A percentile compares a stretch with the other conserved stretches of the same genome.
Conservation (phyloP, 2,329 filamentous ascomycete genomes). For the Albophoma yamanashiensis region DNA sequence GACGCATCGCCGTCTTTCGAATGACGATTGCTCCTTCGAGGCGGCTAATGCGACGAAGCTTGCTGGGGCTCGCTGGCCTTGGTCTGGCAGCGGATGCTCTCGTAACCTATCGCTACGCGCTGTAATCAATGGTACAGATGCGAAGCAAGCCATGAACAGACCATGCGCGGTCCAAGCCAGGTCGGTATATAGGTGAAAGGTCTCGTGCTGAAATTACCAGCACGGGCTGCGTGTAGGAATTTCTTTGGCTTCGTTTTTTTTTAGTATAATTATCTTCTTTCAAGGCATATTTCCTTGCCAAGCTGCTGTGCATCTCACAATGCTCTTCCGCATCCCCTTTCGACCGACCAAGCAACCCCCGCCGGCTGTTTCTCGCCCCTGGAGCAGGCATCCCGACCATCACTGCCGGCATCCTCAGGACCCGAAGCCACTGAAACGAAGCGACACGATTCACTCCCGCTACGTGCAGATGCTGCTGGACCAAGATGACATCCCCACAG, state of each 20-base stretch:
- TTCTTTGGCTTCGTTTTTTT: background rate
- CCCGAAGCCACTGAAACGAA: slow-evolving; percentile 5
- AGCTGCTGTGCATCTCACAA: background rate
- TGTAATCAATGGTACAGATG: background rate
- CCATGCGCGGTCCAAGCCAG: background rate
- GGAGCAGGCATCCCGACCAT: slow-evolving; percentile 3
- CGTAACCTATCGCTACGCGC: background rate
- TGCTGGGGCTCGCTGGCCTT: background rate
- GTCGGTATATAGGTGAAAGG: background rate
- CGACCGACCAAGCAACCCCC: background rate
- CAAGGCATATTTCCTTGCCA: background rate
- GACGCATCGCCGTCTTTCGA: background rate
- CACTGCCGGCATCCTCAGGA: slow-evolving; percentile 1
- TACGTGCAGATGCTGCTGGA: slow-evolving; percentile 36
- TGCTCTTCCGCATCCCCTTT: background rate
- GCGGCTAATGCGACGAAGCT: background rate
- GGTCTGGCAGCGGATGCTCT: background rate
- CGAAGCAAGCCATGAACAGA: background rate
- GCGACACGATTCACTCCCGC: slow-evolving; percentile 19
- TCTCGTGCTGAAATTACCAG: background rate
- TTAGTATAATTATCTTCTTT: background rate
- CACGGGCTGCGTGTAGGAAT: background rate
- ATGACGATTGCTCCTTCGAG: background rate
- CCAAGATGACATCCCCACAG: slow-evolving; percentile 31
- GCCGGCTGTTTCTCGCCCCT: slow-evolving; percentile 1